A percentile compares a stretch with the other conserved stretches of the same genome.
Conservation (phyloP, 164 flowering plant genomes). For the Paratinospora sagittata region DNA sequence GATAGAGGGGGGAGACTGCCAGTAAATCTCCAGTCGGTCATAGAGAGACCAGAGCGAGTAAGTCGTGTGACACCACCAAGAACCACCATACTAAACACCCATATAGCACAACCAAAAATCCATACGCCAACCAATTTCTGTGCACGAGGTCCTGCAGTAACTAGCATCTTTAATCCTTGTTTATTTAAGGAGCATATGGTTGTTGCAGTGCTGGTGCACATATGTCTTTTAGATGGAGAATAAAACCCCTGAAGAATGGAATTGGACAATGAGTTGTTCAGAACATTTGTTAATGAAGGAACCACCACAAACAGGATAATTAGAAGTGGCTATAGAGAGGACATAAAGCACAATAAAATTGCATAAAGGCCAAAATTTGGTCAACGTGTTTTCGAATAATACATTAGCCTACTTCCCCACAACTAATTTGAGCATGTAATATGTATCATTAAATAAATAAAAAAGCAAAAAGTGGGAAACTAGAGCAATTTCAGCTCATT, state of each 20-base stretch:
- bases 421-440: too few species aligned
- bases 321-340: neutral
- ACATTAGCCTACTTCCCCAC: too few species aligned
- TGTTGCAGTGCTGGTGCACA: slow-evolving; percentile 39
- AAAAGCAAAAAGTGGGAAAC: too few species aligned
- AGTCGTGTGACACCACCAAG: slow-evolving; percentile 91
- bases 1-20: slow-evolving; percentile 84
- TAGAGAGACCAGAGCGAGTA: slow-evolving; percentile 91
- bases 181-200: slow-evolving; percentile 31
- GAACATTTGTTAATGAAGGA: neutral
- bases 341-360: too few species aligned
- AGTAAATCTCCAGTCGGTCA: slow-evolving; percentile 98
- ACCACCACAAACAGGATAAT: neutral
- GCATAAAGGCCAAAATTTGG: too few species aligned
- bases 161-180: slow-evolving; percentile 59
- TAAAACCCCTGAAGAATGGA: slow-evolving; percentile 32
- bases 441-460: too few species aligned
- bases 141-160: slow-evolving; percentile 73
- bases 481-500: too few species aligned
- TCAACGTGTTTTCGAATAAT: too few species aligned
- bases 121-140: slow-evolving; percentile 84
- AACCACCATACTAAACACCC: slow-evolving; percentile 97
- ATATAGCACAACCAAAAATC: slow-evolving; percentile 92
- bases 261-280: neutral
- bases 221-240: slow-evolving; percentile 37